A percentile compares a stretch with the other conserved stretches of the same genome.
These are phyloP conservation scores for Truncatella angustata DNA, from an alignment of 2,329 filamentous ascomycete species.

Conservation along the genomic window DNA sequence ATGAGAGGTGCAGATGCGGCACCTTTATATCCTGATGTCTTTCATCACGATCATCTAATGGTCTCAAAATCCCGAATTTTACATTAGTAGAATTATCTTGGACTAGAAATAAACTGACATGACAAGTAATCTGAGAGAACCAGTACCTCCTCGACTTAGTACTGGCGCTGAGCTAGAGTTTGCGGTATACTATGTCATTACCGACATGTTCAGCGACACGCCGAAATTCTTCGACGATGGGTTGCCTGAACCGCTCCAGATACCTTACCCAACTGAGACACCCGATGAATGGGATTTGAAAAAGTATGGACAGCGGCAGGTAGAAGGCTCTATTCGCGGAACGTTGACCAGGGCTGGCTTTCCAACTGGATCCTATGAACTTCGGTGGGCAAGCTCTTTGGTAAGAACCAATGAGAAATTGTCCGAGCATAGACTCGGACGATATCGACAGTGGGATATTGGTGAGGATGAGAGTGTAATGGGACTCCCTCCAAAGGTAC, in stretches of 20 bases:
- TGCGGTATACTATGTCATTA: not conserved
- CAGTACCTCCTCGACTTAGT: not conserved
- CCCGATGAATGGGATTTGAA: not conserved
- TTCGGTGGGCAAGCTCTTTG: not conserved
- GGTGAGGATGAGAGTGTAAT: not conserved
- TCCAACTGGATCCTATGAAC: too few relatives aligned
- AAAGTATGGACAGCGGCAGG: not conserved
- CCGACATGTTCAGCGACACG: not conserved
- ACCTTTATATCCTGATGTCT: too few relatives aligned
- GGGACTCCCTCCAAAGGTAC: not conserved
- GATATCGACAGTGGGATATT: not conserved
- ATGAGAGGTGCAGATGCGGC: too few relatives aligned
- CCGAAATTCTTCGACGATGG: not conserved
- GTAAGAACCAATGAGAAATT: not conserved
- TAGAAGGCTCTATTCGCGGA: not conserved
- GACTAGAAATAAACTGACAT: too few relatives aligned
- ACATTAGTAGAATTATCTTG: too few relatives aligned
- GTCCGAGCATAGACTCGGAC: not conserved
- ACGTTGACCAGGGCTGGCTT: not conserved
- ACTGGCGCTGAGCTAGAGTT: constrained; percentile 1
- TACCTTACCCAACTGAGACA: not conserved
- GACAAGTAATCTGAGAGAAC: not conserved
- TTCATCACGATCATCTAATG: too few relatives aligned
- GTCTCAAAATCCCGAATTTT: too few relatives aligned
- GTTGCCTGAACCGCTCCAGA: not conserved